A percentile compares a stretch with the other conserved stretches of the same genome.
Conservation (phyloP, 1,284 basidiomycete genomes). For the Tranzscheliella williamsii region DNA sequence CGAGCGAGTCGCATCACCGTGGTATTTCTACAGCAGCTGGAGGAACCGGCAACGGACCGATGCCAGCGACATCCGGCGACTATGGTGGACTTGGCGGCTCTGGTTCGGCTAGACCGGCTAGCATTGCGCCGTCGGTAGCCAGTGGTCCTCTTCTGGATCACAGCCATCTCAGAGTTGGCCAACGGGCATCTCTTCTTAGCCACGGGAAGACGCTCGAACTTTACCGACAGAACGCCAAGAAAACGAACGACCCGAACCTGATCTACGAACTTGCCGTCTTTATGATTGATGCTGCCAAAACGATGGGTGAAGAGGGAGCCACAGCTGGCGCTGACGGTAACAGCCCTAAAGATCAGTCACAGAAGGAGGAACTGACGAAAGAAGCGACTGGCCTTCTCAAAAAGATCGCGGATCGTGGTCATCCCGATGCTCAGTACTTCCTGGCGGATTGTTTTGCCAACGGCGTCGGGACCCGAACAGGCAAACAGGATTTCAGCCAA, state of each 20-base stretch:
- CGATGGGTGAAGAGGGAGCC: slow-evolving; percentile 43
- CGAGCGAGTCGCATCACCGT: slow-evolving; percentile 16
- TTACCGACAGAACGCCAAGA: slow-evolving; percentile 96
- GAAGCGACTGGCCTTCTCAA: slow-evolving; percentile 86
- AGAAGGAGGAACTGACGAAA: slow-evolving; percentile 73
- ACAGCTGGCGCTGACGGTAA: slow-evolving; percentile 18
- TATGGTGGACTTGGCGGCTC: slow-evolving; percentile 36
- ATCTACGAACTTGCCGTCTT: slow-evolving; percentile 98
- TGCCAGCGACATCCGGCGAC: slow-evolving; percentile 22
- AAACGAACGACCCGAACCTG: slow-evolving; percentile 94
- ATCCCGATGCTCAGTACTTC: slow-evolving; percentile 93
- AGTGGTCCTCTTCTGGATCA: slow-evolving; percentile 73
- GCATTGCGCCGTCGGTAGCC: slow-evolving; percentile 46
- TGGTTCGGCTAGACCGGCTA: slow-evolving; percentile 43
- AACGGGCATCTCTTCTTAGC: slow-evolving; percentile 85
- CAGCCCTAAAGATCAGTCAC: slow-evolving; percentile 22
- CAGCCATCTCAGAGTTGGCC: slow-evolving; percentile 89
- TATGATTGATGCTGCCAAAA: slow-evolving; percentile 81
- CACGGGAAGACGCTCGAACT: slow-evolving; percentile 94
- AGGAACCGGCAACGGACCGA: slow-evolving; percentile 44
- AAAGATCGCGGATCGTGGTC: slow-evolving; percentile 87
- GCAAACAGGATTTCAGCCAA: slow-evolving; percentile 91
- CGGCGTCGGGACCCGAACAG: slow-evolving; percentile 81
- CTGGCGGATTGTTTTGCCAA: slow-evolving; percentile 97
- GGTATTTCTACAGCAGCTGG: slow-evolving; percentile 47